Percentiles rank a stretch among this genome's conserved stretches.
These are phyloP conservation scores for Cystofilobasidium bisporidii DNA, from an alignment of 768 basidiomycete genomes.

Conservation along the genomic window DNA sequence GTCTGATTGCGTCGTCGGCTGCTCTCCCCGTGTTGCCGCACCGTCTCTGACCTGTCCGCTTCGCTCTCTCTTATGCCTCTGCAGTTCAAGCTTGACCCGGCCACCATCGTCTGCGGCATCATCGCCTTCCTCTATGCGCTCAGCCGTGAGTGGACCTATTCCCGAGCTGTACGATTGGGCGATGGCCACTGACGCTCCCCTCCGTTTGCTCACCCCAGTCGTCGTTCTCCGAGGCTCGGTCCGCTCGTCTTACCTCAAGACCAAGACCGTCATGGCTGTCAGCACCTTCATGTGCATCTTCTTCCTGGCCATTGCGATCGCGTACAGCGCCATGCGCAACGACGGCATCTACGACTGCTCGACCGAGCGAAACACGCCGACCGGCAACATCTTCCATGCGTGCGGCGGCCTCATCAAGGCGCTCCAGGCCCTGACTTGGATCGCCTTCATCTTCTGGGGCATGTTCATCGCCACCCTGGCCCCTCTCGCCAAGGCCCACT, in stretches of 20 bases:
- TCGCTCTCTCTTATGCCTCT: too few species aligned
- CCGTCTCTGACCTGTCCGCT: too few species aligned
- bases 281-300: neutral
- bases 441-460: neutral
- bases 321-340: neutral
- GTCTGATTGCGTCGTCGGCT: too few species aligned
- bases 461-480: neutral
- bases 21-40: too few species aligned
- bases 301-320: neutral
- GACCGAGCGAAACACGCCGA: neutral
- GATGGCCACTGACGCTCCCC: neutral
- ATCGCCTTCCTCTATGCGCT: neutral
- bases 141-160: neutral
- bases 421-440: neutral
- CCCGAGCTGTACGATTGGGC: neutral
- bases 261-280: neutral
- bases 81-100: conserved; percentile 1
- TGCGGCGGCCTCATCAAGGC: neutral
- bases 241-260: neutral
- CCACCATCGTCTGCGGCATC: neutral
- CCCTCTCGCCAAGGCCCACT: neutral
- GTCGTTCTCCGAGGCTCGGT: neutral
- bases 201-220: neutral
- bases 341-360: neutral
- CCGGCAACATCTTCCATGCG: conserved; percentile 3